Evolutionary conservation across 2,329 filamentous ascomycete genomes (phyloP), one percentile per base, ranked within the genome.

Genomic region (Colletotrichum phormii): DNA sequence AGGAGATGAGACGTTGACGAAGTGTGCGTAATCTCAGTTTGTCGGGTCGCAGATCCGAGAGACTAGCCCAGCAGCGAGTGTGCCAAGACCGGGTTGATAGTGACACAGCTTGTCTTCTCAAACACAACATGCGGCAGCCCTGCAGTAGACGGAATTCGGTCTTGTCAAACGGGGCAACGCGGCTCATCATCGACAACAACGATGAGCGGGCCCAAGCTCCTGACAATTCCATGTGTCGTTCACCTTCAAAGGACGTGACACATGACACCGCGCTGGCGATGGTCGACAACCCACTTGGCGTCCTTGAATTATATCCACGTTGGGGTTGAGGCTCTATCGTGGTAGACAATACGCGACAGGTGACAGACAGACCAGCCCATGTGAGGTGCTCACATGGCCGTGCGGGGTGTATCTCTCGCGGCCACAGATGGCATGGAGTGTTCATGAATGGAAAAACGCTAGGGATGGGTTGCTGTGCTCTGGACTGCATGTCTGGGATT

Each of bases 371-470:
- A 11, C 26, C 55, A 29, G 46, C n/a, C n/a, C 29, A 31, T 55
- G 8, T 18, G 22, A 31, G 26, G 31, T 65, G 67, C 64, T 67
- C 64, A 68, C 64, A 71, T 71, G 68, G 49, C 18, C 12, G 26
- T 22, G 12, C 13, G 60, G 26, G 29, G 42, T 12, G 60, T 31
- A 53, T 15, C n/a, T 42, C 29, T 62, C 26, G 26, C 18, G 42
- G 42, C 42, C 42, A 49, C 8, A 26, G 31, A 22, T 49, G 22
- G 51, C 35, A 54, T 29, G n/a, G 29, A 59, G 9, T 26, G 31
- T 13, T 31, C 22, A 53, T 59, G 13, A 22, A 58, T 15, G n/a
- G 37, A 11, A 49, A 53, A 49, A 64, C 26, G 59, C 66, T 42
- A 62, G 57, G 65, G 57, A 62, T 67, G 31, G 35, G 35, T 54